Evolutionary conservation across 2,329 filamentous ascomycete genomes (phyloP).

Genomic region (Phialemoniopsis sp.): DNA sequence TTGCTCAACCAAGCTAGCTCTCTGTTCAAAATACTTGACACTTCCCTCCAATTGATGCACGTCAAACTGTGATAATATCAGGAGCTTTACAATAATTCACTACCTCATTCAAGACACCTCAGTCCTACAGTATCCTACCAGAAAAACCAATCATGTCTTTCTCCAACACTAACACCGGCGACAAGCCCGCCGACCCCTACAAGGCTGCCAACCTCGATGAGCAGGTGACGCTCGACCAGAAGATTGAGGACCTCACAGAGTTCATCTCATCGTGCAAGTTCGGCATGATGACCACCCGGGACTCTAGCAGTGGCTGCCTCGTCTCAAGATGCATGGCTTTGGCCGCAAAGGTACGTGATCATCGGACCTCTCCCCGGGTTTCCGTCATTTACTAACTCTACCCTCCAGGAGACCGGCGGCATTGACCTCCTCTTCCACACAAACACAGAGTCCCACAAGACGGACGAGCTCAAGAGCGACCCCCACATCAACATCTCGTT

Average conservation of each 20-base stretch:
- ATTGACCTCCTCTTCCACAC: slow-evolving; percentile 87
- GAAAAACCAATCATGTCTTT: slow-evolving; percentile 3
- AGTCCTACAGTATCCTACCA: too few relatives aligned
- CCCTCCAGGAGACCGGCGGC: slow-evolving; percentile 64
- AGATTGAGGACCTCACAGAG: slow-evolving; percentile 67
- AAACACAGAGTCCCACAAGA: slow-evolving; percentile 87
- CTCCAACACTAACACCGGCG: slow-evolving; percentile 3
- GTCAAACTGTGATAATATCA: neutral
- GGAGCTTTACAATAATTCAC: neutral
- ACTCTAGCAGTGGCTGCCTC: slow-evolving; percentile 59
- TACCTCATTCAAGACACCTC: too few relatives aligned
- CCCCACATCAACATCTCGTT: slow-evolving; percentile 78
- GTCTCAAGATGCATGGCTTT: slow-evolving; percentile 85
- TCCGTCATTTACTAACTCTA: slow-evolving; percentile 1
- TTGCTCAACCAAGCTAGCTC: neutral
- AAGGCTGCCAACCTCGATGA: slow-evolving; percentile 63
- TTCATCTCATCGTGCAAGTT: slow-evolving; percentile 77
- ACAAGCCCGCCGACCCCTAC: slow-evolving; percentile 7
- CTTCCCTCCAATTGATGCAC: neutral
- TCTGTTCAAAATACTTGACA: neutral
- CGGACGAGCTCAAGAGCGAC: slow-evolving; percentile 70
- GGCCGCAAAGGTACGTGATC: slow-evolving; percentile 63
- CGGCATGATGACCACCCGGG: slow-evolving; percentile 82
- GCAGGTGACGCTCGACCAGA: slow-evolving; percentile 61
- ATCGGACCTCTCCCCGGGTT: neutral